Percentiles rank a stretch among this genome's conserved stretches.
Evolutionary conservation across 2,329 filamentous ascomycete genomes (phyloP).

Genomic region (Thelonectria discophora): DNA sequence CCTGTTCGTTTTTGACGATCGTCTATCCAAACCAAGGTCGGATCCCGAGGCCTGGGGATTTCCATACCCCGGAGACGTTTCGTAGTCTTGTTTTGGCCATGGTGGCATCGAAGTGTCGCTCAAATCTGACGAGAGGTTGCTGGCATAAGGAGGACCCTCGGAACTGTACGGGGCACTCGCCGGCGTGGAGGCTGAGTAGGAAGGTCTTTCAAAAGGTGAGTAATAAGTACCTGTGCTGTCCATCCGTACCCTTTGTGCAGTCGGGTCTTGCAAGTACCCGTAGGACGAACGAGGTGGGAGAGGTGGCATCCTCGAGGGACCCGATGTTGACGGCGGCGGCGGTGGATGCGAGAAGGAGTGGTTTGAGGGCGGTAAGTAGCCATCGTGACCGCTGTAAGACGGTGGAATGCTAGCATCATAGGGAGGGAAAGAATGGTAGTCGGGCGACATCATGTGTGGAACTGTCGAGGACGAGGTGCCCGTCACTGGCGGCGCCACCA

Average conservation of each 20-base stretch:
- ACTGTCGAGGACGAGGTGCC: conserved; percentile 52
- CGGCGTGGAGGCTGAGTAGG: conserved; percentile 34
- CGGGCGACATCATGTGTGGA: conserved; percentile 57
- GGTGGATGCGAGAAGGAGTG: conserved; percentile 33
- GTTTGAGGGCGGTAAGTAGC: conserved; percentile 54
- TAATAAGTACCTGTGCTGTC: conserved; percentile 35
- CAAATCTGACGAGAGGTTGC: conserved; percentile 32
- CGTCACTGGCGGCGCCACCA: conserved; percentile 47
- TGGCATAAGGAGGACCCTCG: conserved; percentile 34
- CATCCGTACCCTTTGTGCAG: conserved; percentile 30
- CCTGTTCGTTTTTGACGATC: conserved; percentile 34
- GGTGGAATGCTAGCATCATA: conserved; percentile 54
- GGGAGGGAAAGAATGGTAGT: conserved; percentile 61
- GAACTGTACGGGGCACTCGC: conserved; percentile 31
- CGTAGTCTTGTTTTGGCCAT: conserved; percentile 41
- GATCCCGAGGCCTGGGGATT: conserved; percentile 33
- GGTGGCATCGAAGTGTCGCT: conserved; percentile 23
- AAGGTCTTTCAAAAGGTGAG: conserved; percentile 33
- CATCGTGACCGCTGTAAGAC: conserved; percentile 55
- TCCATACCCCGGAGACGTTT: conserved; percentile 36
- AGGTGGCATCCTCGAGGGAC: conserved; percentile 30
- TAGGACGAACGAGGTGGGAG: conserved; percentile 34
- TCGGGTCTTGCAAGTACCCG: conserved; percentile 37
- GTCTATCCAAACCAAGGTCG: conserved; percentile 36
- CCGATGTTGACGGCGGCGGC: conserved; percentile 30